Base-by-base conservation (phyloP, 768 basidiomycete genomes). In the Hemileccinum rubropunctum region DNA sequence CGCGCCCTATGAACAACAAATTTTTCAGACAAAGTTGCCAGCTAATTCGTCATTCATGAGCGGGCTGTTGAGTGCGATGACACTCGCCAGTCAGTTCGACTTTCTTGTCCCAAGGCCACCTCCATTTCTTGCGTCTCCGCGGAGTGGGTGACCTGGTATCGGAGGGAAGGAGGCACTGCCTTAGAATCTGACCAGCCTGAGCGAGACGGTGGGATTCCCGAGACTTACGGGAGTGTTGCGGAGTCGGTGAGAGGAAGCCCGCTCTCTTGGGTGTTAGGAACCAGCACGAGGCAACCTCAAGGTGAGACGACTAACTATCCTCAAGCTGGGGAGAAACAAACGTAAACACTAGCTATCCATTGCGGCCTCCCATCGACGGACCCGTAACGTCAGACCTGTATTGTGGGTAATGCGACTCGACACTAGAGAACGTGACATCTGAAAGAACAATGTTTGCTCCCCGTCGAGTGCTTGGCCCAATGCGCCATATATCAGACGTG, bases 1-100 rank as follows among this genome's bases (percentile, higher is more conserved):
- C 2, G 97, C 89, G 5, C 97, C 97, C 62, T 99, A 99, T 97
- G 14, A 99, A 82, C 9, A 99, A 67, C 21, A 98, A 71, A 69
- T 99, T 99, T 72, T 93, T 95, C 56, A 99, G 73, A 72, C 84
- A 48, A 84, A 86, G 69, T 99, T 99, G 47, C 79, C 83, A 60
- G 76, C 73, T 70, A 77, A 95, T 44, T 82, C 86, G 40, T 67
- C 71, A 68, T 85, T 87, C 53, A 84, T 78, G 28, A 70, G 55
- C 35, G 76, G 71, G 66, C 92, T 88, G 70, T 95, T 95, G 65
- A 98, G 78, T 13, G 84, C 79, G 49, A 98, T 82, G 46, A 90
- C 69, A 46, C 97, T 94, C 89, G 20, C 89, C 90, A 6, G 72
- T 71, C 49, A 80, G 67, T n/a, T 73, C 75, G 61, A 78, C 71